Percentiles rank a stretch among this genome's conserved stretches.
Evolutionary conservation across 2,329 filamentous ascomycete species (phyloP).

Genomic region (Alternaria sp.): DNA sequence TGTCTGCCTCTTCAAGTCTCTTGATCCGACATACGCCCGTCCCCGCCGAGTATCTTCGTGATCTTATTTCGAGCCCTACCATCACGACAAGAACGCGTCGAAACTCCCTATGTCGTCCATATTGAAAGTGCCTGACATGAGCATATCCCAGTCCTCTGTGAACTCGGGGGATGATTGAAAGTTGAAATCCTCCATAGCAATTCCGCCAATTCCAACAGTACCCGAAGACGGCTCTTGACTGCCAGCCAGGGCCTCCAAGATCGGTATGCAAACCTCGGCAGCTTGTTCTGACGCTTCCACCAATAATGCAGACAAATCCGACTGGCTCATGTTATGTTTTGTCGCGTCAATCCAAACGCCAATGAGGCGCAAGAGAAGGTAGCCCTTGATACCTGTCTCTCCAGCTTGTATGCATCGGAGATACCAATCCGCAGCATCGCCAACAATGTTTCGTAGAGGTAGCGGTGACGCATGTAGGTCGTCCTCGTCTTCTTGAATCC

Average conservation of each 20-base stretch:
- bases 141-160: conserved; percentile 29
- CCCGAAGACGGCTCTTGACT: conserved; percentile 4
- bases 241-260: conserved; percentile 31
- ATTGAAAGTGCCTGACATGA: conserved; percentile 28
- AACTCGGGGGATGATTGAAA: conserved; percentile 21
- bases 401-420: conserved; percentile 36
- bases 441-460: conserved; percentile 26
- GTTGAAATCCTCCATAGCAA: conserved; percentile 3
- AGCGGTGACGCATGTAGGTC: conserved; percentile 26
- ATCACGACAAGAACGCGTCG: conserved; percentile 12
- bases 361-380: conserved; percentile 33
- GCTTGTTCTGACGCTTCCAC: conserved; percentile 28
- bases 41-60: neutral
- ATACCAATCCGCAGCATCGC: conserved; percentile 34
- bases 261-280: conserved; percentile 23
- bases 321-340: conserved; percentile 16
- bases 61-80: neutral
- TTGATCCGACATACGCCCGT: neutral
- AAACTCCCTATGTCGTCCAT: conserved; percentile 14
- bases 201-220: neutral
- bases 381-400: conserved; percentile 44
- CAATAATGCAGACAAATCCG: conserved; percentile 26
- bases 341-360: conserved; percentile 34
- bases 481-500: conserved; percentile 39
- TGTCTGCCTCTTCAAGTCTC: neutral